Evolutionary conservation across 106 monocot genomes (phyloP).

Genomic region (Platanthera zijinensis): DNA sequence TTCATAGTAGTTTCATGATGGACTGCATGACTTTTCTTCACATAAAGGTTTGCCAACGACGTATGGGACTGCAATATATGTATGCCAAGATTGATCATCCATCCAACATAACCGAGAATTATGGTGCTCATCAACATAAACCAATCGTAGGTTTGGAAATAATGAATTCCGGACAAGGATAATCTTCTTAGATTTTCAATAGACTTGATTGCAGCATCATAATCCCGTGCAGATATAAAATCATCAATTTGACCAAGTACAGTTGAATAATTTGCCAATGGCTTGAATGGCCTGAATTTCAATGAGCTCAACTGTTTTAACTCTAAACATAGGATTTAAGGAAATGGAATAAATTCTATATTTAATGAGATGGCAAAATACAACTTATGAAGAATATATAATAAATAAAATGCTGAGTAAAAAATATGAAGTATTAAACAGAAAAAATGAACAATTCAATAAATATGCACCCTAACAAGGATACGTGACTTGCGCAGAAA

Average conservation of each 20-base stretch:
- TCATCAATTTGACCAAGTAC: constrained; percentile 68
- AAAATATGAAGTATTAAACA: neutral
- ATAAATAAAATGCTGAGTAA: neutral
- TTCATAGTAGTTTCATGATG: constrained; percentile 13
- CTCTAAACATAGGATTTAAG: constrained; percentile 55
- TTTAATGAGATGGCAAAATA: constrained; percentile 1
- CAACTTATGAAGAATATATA: neutral
- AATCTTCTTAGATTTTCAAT: constrained; percentile 54
- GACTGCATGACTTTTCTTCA: constrained; percentile 21
- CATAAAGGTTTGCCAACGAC: constrained; percentile 17
- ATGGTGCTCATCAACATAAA: constrained; percentile 74
- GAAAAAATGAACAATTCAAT: neutral
- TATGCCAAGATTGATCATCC: constrained; percentile 79
- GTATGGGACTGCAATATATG: constrained; percentile 83
- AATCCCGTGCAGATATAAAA: constrained; percentile 51
- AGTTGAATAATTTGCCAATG: constrained; percentile 52
- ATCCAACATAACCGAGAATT: constrained; percentile 92
- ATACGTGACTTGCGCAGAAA: constrained; percentile 91
- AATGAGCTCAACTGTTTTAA: constrained; percentile 61
- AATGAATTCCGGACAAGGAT: constrained; percentile 73
- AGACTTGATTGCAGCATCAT: constrained; percentile 49
- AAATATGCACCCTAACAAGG: constrained; percentile 22
- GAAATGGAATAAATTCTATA: constrained; percentile 11
- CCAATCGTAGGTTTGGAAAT: constrained; percentile 99
- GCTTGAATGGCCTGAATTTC: constrained; percentile 72